Percentiles rank a stretch among this genome's conserved stretches.
Evolutionary conservation across 768 basidiomycete species (phyloP).

Genomic region (Russula sp.): DNA sequence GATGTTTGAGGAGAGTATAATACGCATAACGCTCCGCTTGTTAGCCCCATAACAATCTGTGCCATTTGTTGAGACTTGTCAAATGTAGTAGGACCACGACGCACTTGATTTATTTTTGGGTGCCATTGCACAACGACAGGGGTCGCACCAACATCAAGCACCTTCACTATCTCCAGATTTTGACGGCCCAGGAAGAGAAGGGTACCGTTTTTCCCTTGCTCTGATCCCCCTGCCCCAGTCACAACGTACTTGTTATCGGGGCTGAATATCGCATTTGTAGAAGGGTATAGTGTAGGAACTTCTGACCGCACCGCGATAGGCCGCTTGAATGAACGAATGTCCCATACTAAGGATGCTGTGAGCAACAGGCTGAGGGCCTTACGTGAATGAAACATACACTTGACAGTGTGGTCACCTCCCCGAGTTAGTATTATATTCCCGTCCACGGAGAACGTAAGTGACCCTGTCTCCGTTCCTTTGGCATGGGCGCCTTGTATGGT

Average conservation of each 20-base stretch:
- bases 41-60: slow-evolving; percentile 82
- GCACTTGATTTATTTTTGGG: slow-evolving; percentile 94
- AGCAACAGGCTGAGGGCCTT: neutral
- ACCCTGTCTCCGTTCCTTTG: slow-evolving; percentile 82
- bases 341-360: slow-evolving; percentile 66
- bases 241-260: slow-evolving; percentile 88
- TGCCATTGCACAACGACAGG: slow-evolving; percentile 95
- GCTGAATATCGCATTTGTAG: slow-evolving; percentile 92
- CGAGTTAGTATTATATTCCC: slow-evolving; percentile 78
- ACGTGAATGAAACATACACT: slow-evolving; percentile 53
- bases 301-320: slow-evolving; percentile 63
- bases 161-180: slow-evolving; percentile 59
- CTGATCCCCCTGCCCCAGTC: slow-evolving; percentile 67
- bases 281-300: slow-evolving; percentile 75
- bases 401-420: slow-evolving; percentile 93
- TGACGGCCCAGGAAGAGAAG: slow-evolving; percentile 69
- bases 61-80: slow-evolving; percentile 7
- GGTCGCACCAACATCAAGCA: slow-evolving; percentile 60
- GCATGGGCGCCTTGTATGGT: slow-evolving; percentile 80
- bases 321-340: slow-evolving; percentile 84
- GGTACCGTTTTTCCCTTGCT: slow-evolving; percentile 61
- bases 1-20: slow-evolving; percentile 90
- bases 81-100: neutral
- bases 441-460: slow-evolving; percentile 83
- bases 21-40: slow-evolving; percentile 82